Conservation (phyloP, 495 filamentous ascomycete species). For the Evansstolkia leycettana region DNA sequence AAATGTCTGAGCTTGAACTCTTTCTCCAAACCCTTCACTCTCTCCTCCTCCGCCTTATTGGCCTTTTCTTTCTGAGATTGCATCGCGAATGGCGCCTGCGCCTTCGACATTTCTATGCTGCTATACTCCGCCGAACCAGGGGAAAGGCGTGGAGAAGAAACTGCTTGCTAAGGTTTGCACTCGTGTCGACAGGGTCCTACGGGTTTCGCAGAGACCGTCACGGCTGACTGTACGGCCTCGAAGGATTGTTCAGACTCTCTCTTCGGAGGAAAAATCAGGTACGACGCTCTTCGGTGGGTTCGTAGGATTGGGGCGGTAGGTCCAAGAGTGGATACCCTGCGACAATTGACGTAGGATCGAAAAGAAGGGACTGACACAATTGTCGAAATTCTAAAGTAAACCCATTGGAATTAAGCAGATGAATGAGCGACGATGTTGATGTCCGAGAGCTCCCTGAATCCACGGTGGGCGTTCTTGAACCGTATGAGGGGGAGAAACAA, state of each 20-base stretch:
- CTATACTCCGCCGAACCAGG: neutral
- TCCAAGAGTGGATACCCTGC: no score
- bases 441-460: no score
- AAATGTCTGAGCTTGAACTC: slow-evolving; percentile 32
- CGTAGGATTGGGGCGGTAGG: no score
- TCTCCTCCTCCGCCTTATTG: slow-evolving; percentile 11
- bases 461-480: neutral
- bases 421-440: no score
- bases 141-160: slow-evolving; percentile 1
- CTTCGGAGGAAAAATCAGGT: no score
- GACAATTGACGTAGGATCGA: no score
- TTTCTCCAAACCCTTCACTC: slow-evolving; percentile 16
- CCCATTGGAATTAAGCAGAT: no score
- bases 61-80: slow-evolving; percentile 9
- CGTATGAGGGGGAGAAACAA: slow-evolving; percentile 2
- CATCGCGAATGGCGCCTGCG: slow-evolving; percentile 8
- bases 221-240: neutral
- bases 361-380: no score
- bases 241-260: neutral
- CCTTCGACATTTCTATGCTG: slow-evolving; percentile 1
- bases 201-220: slow-evolving; percentile 6
- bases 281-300: no score
- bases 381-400: no score
- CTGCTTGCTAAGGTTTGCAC: slow-evolving; percentile 1
- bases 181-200: slow-evolving; percentile 1